Conservation (phyloP, 495 filamentous ascomycete species). For the Glutinoglossum americanum region DNA sequence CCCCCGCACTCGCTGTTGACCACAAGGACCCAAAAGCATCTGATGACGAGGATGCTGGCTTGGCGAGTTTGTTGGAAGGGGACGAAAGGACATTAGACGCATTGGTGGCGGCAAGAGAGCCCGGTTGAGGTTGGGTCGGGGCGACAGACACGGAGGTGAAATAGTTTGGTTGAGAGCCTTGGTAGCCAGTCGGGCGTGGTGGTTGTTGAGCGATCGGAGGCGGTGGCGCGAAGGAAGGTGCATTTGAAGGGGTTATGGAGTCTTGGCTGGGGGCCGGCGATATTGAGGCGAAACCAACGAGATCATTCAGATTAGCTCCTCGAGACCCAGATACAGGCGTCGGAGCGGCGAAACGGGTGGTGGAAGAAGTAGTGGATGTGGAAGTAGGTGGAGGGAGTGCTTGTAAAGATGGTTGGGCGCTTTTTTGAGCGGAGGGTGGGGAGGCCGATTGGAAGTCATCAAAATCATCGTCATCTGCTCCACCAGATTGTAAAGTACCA, state of each 20-base stretch:
- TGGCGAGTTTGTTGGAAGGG: conserved; percentile 24
- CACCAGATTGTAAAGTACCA: conserved; percentile 28
- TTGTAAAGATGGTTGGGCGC: conserved; percentile 22
- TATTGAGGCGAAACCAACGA: conserved; percentile 60
- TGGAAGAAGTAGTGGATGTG: conserved; percentile 38
- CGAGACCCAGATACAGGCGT: conserved; percentile 65
- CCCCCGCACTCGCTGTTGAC: conserved; percentile 50
- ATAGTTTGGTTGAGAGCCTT: conserved; percentile 73
- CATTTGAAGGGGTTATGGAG: conserved; percentile 24
- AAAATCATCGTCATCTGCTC: conserved; percentile 76
- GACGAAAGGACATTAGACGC: conserved; percentile 18
- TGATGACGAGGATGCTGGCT: conserved; percentile 26
- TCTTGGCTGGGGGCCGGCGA: conserved; percentile 42
- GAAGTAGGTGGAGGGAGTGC: conserved; percentile 22
- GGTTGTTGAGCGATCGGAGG: conserved; percentile 17
- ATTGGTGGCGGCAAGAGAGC: conserved; percentile 5
- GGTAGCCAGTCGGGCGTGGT: conserved; percentile 44
- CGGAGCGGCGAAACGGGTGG: conserved; percentile 57
- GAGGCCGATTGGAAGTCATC: conserved; percentile 96
- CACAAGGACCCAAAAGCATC: conserved; percentile 84
- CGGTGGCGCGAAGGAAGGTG: conserved; percentile 29
- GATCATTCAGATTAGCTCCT: conserved; percentile 52
- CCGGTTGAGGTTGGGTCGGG: conserved; percentile 11
- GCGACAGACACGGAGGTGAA: conserved; percentile 53
- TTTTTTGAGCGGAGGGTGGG: conserved; percentile 24